phyloP scores from a whole-genome alignment of 306 rosid genomes.

The Pyrus bretschneideri region DNA sequence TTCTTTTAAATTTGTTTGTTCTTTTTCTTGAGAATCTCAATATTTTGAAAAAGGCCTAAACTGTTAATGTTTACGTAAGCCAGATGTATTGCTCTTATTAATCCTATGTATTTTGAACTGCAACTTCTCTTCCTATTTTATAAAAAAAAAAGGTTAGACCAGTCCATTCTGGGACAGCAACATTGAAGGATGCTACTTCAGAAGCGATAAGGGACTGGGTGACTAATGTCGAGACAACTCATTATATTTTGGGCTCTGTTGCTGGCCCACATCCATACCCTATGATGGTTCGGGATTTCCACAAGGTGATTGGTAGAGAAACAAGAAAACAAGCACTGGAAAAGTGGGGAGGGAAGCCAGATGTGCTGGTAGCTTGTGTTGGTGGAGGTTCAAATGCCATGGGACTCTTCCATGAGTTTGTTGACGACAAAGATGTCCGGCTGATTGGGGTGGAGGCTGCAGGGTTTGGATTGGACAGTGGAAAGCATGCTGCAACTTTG shows the following conservation, averaged over 20 bases:
- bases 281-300: constrained; percentile 97
- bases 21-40: background rate
- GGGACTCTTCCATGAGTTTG: constrained; percentile 85
- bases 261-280: constrained; percentile 99
- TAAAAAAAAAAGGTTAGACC: constrained; percentile 54
- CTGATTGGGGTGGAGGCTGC: constrained; percentile 95
- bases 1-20: background rate
- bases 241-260: constrained; percentile 93
- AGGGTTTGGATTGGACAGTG: constrained; percentile 86
- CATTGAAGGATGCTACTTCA: constrained; percentile 95
- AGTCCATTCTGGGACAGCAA: constrained; percentile 93
- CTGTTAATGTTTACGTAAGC: background rate
- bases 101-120: background rate
- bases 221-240: constrained; percentile 96
- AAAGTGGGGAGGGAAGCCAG: constrained; percentile 97
- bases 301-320: constrained; percentile 85
- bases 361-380: constrained; percentile 79
- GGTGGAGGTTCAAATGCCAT: constrained; percentile 99
- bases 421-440: constrained; percentile 69
- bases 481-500: constrained; percentile 95
- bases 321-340: constrained; percentile 89
- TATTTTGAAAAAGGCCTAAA: background rate
- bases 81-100: background rate
- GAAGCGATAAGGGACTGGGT: constrained; percentile 99
- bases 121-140: background rate